A percentile compares a stretch with the other conserved stretches of the same genome.
phyloP scores from a whole-genome alignment of 495 filamentous ascomycete genomes.

The Podospora conica region DNA sequence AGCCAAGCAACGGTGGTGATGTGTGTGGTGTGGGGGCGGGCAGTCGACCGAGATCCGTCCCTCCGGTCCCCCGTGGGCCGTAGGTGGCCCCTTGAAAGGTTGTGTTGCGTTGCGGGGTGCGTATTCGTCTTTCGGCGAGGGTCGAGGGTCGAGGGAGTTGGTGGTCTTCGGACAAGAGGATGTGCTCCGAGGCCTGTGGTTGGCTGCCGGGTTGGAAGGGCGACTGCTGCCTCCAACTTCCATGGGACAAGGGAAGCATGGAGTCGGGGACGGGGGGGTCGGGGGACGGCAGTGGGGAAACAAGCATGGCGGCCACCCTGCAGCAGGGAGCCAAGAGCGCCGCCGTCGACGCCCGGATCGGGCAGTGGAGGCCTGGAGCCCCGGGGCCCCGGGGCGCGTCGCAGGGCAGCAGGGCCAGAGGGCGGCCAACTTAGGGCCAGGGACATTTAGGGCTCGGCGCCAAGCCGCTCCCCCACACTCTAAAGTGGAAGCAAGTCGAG shows the following conservation, averaged over 20 bases:
- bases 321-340: no score
- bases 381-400: background rate
- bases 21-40: no score
- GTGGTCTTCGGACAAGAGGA: conserved; percentile 38
- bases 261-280: no score
- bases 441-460: background rate
- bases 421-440: background rate
- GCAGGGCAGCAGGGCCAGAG: no score
- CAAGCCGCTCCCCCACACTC: background rate
- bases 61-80: background rate
- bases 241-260: no score
- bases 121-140: background rate
- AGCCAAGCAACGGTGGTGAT: no score
- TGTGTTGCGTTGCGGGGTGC: background rate
- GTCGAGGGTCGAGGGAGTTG: conserved; percentile 7
- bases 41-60: background rate
- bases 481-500: no score
- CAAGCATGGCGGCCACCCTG: background rate
- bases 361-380: background rate
- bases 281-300: background rate
- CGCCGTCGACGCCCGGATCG: background rate
- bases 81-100: background rate
- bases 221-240: background rate
- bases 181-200: conserved; percentile 25
- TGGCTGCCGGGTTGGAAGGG: conserved; percentile 16